Evolutionary conservation across 306 rosid species (phyloP), one percentile per base, ranked within the genome.

Genomic region (Acacia melanoxylon): DNA sequence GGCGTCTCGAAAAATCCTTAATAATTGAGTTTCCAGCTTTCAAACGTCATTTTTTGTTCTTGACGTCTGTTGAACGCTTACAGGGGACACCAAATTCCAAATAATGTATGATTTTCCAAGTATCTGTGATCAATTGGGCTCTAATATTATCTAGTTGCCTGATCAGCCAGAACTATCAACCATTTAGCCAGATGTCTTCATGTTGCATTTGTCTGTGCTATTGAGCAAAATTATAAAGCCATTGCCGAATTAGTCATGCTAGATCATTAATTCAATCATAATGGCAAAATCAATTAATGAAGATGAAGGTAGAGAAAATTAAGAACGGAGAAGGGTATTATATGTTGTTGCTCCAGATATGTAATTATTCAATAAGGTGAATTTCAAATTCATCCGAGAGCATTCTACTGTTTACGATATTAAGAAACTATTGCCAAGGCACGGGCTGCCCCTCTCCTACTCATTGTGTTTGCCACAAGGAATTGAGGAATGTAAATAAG

Each of bases 11-110:
- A 10, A n/a, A 58, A 58, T 58, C 29, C 65, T 58, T 2, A 58
- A 58, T 58, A 58, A 58, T 1, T 51, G 85, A 54, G 68, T 62
- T 27, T 13, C 37, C 7, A 13, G 10, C 40, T 5, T 42, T 13
- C 37, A 63, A 63, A 33, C 72, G 67, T 68, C 14, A 54, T 52
- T 67, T 67, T 25, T 81, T 31, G 68, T 59, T 76, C 72, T 27
- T 45, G 49, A 27, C 63, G 8, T 35, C 27, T 33, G 13, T 66
- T 11, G 24, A 40, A 24, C 42, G 80, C 74, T 27, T 24, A 27
- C 15, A 13, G 41, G 19, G 19, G 37, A 63, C 41, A 0, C 65
- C 52, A 16, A 61, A 80, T 61, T 46, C 52, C 42, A 33, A 61
- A 80, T 72, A 22, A 49, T 31, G 74, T 6, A 72, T 72, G 14